These are phyloP conservation scores for Allantophomopsis lycopodina DNA, from an alignment of 2,329 filamentous ascomycete species.

Conservation along the genomic window DNA sequence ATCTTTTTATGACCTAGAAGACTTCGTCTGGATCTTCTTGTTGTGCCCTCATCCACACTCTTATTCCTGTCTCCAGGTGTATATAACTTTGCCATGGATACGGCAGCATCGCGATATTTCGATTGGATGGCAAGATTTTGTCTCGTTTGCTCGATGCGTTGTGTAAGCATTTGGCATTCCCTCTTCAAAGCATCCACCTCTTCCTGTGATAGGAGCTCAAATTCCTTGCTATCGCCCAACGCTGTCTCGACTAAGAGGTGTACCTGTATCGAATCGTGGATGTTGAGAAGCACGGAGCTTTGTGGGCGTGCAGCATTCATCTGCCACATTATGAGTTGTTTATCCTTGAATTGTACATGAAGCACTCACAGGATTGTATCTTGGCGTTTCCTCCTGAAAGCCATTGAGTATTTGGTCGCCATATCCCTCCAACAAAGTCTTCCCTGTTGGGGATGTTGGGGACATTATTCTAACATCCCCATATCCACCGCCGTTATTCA, in stretches of 20 bases:
- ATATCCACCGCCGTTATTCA: no score
- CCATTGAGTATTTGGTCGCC: conserved; percentile 37
- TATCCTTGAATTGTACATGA: neutral
- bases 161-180: conserved; percentile 57
- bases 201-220: conserved; percentile 76
- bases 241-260: conserved; percentile 92
- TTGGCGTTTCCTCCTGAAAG: conserved; percentile 37
- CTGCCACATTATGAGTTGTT: conserved; percentile 20
- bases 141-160: conserved; percentile 69
- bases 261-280: conserved; percentile 65
- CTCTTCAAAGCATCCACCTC: conserved; percentile 89
- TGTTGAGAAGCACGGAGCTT: conserved; percentile 42
- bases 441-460: conserved; percentile 23
- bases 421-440: conserved; percentile 44
- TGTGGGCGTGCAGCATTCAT: conserved; percentile 35
- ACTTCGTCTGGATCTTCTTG: conserved; percentile 28
- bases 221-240: conserved; percentile 74
- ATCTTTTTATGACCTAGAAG: conserved; percentile 30
- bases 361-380: conserved; percentile 38
- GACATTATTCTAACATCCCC: neutral
- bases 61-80: conserved; percentile 42
- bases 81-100: conserved; percentile 73
- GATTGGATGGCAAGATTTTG: conserved; percentile 79
- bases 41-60: conserved; percentile 34
- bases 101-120: conserved; percentile 87